Evolutionary conservation across 805 yeast species (phyloP).

Genomic region (Ogataea pilisensis): DNA sequence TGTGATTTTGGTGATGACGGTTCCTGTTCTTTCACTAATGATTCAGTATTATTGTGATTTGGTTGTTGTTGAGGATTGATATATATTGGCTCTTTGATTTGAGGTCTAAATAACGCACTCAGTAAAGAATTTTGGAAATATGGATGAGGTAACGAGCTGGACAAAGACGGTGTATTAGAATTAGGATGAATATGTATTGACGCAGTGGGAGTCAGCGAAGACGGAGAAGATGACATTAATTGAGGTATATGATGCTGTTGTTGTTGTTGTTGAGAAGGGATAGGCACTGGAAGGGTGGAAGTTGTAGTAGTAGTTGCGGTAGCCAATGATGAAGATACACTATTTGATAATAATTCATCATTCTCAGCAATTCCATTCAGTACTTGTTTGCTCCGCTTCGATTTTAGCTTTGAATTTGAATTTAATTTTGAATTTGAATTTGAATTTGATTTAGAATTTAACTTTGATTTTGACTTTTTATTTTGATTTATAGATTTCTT

Average conservation of each 20-base stretch:
- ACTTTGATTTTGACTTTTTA: too few species aligned
- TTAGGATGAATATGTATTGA: slow-evolving; percentile 18
- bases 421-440: too few species aligned
- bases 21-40: not conserved
- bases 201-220: not conserved
- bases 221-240: slow-evolving; percentile 15
- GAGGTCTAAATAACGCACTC: slow-evolving; percentile 23
- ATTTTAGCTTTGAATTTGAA: too few species aligned
- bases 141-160: slow-evolving; percentile 9
- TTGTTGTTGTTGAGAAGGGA: not conserved
- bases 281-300: not conserved
- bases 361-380: too few species aligned
- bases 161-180: slow-evolving; percentile 12
- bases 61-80: slow-evolving; percentile 7
- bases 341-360: too few species aligned
- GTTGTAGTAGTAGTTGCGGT: too few species aligned
- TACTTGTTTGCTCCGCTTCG: too few species aligned
- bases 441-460: too few species aligned
- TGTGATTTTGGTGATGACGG: not conserved
- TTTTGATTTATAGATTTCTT: not conserved
- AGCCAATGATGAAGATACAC: too few species aligned
- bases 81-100: slow-evolving; percentile 22
- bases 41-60: too few species aligned
- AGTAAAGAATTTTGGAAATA: slow-evolving; percentile 14
- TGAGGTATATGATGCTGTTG: slow-evolving; percentile 20